Evolutionary conservation across 192 early-diverging fungal species (phyloP), one percentile per base, ranked within the genome.

Genomic region (Cetraspora pellucida): DNA sequence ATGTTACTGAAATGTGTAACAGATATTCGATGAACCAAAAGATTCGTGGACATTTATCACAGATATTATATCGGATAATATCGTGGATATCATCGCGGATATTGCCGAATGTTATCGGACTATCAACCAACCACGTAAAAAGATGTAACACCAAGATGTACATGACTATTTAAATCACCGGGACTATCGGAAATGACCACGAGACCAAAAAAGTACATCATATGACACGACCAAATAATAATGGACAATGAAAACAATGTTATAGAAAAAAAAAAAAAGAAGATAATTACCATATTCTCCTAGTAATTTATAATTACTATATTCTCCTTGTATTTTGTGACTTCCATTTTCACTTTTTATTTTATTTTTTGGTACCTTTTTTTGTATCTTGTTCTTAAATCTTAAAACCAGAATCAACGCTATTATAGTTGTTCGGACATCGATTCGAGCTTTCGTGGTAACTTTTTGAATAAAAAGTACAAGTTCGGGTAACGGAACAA

Each of bases 381-480:
- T 81, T 16, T 80, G 82, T 14, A 83, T 37, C 16, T 58, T 70
- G 16, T 75, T 31, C 44, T 83, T 81, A 49, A 80, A 79, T 45
- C 80, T 67, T 46, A 72, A 65, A 2, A 83, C 60, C 23, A 81
- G 79, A 44, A 83, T 83, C 19, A 81, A 61, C 4, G 82, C 82
- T 2, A 77, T 73, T 7, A 83, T 74, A 11, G 80, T 80, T 30
- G 81, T 81, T 16, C 79, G 77, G 23, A 70, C 72, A 21, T 80
- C 78, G 19, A 83, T 73, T 19, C 77, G 67, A 3, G 82, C 80
- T 27, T 67, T 69, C 10, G 37, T 61, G 5, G 80, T 79, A 13
- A 83, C 55, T 64, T 77, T 83, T 43, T 81, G 61, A 4, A 83
- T 58, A 58, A 83, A 83, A 70, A 75, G 81, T 8, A 83, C 77